A percentile compares a stretch with the other conserved stretches of the same genome.
Conservation (phyloP, 2,329 filamentous ascomycete genomes). For the Septoria petroselini region DNA sequence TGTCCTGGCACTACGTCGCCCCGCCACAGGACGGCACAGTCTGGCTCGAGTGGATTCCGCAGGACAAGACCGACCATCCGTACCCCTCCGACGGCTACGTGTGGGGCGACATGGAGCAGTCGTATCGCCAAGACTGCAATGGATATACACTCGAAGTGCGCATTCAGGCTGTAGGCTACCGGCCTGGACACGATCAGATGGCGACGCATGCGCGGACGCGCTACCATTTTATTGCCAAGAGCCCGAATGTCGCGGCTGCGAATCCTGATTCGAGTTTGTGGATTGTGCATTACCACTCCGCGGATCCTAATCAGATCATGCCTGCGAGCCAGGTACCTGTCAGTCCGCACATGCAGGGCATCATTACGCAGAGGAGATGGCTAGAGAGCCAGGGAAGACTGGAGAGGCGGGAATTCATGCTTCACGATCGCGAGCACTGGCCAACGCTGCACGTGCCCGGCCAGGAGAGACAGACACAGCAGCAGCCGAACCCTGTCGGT, state of each 20-base stretch:
- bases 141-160: conserved; percentile 83
- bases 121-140: conserved; percentile 69
- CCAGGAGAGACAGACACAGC: conserved; percentile 14
- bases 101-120: conserved; percentile 79
- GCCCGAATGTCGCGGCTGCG: conserved; percentile 65
- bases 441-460: conserved; percentile 73
- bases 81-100: conserved; percentile 91
- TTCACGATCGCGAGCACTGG: conserved; percentile 86
- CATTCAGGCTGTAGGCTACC: conserved; percentile 76
- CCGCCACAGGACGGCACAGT: conserved; percentile 77
- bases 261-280: conserved; percentile 78
- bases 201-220: conserved; percentile 77
- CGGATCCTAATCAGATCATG: conserved; percentile 70
- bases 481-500: conserved; percentile 23
- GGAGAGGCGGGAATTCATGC: conserved; percentile 88
- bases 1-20: conserved; percentile 91
- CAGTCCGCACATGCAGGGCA: conserved; percentile 55
- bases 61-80: conserved; percentile 64
- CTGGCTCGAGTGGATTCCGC: conserved; percentile 84
- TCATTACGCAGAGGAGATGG: conserved; percentile 59
- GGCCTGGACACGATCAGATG: conserved; percentile 66
- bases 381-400: conserved; percentile 74
- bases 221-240: conserved; percentile 77
- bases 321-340: conserved; percentile 66
- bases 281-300: conserved; percentile 84